These are phyloP conservation scores for Sugiyamaella japonica DNA, from an alignment of 1,139 yeast species.

Conservation along the genomic window DNA sequence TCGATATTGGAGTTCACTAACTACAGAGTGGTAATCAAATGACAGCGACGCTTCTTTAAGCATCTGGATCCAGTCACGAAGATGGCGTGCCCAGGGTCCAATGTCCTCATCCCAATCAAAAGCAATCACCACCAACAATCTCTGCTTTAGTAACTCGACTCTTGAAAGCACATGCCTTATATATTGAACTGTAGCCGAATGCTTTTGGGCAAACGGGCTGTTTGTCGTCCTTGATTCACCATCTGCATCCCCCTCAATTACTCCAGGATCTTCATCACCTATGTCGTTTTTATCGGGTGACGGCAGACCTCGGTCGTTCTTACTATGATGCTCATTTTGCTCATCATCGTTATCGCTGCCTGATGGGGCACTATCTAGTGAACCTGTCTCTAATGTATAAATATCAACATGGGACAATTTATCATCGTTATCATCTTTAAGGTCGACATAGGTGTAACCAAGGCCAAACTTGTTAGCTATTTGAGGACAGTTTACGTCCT, in stretches of 20 bases:
- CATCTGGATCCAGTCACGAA: conserved; percentile 29
- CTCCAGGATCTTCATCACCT: neutral
- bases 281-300: neutral
- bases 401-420: conserved; percentile 38
- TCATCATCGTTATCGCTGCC: conserved; percentile 1
- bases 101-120: conserved; percentile 32
- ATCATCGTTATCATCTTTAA: conserved; percentile 37
- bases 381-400: conserved; percentile 33
- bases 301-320: neutral
- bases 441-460: conserved; percentile 43
- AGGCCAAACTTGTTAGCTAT: conserved; percentile 37
- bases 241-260: neutral
- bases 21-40: conserved; percentile 17
- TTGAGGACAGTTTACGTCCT: conserved; percentile 23
- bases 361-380: neutral
- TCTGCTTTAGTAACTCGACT: conserved; percentile 13
- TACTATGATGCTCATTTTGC: neutral
- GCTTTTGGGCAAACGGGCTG: conserved; percentile 1
- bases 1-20: conserved; percentile 22
- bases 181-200: conserved; percentile 5
- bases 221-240: neutral
- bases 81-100: conserved; percentile 27
- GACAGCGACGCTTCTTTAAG: conserved; percentile 21
- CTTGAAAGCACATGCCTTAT: conserved; percentile 9
- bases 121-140: conserved; percentile 25